Evolutionary conservation across 1,139 yeast genomes (phyloP).

Genomic region (Tardiomyces depauwii): DNA sequence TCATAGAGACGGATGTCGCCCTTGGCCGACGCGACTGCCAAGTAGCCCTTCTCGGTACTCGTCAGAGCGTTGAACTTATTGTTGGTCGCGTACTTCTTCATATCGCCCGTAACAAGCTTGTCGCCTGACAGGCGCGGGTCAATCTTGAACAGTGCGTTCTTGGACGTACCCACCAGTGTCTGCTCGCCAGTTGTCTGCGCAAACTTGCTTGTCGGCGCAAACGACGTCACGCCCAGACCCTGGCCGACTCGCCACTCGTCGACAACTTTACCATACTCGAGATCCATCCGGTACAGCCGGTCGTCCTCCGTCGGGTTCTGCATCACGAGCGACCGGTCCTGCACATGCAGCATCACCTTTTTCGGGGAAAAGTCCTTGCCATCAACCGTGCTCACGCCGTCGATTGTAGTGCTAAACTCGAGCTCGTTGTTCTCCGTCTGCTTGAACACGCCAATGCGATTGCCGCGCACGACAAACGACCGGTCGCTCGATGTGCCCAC

Average conservation of each 20-base stretch:
- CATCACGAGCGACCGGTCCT: constrained; percentile 57
- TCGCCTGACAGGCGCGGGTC: constrained; percentile 65
- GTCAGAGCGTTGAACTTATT: constrained; percentile 48
- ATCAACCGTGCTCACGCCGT: constrained; percentile 40
- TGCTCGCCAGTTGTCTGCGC: constrained; percentile 64
- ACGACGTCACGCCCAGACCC: constrained; percentile 35
- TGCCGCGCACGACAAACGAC: constrained; percentile 68
- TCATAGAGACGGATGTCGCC: constrained; percentile 74
- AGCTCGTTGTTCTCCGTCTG: constrained; percentile 42
- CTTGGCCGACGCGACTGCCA: constrained; percentile 63
- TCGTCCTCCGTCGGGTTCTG: constrained; percentile 38
- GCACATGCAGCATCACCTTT: constrained; percentile 63
- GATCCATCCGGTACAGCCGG: constrained; percentile 59
- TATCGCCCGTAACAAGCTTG: constrained; percentile 45
- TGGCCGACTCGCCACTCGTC: constrained; percentile 63
- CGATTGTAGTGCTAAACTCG: constrained; percentile 57
- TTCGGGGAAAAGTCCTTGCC: constrained; percentile 49
- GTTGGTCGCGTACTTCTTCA: constrained; percentile 41
- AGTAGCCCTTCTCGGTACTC: constrained; percentile 60
- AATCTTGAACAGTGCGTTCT: constrained; percentile 53
- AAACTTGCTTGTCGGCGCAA: constrained; percentile 61
- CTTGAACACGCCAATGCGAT: constrained; percentile 71
- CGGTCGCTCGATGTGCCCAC: constrained; percentile 63
- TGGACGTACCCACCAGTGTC: constrained; percentile 60
- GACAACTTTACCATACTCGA: constrained; percentile 65